Base-by-base conservation (phyloP, 345 rosid genomes). In the Brassica incana region DNA sequence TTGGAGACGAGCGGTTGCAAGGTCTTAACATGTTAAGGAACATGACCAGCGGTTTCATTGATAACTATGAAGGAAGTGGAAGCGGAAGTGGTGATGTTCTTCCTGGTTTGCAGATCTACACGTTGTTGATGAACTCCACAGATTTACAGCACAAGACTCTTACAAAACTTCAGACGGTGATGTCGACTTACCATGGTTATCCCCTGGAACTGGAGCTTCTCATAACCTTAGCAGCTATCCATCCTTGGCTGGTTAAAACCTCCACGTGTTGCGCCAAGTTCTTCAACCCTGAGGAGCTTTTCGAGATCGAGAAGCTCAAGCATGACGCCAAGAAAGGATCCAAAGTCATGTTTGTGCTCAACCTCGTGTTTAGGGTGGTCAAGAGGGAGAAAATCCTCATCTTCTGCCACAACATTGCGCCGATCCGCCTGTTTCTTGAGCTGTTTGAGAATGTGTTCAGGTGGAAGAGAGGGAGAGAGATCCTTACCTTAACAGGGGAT, bases 401-500 rank as follows among this genome's bases (percentile, higher is more conserved):
- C 20, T 94, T 94, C 69, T 94, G 98, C 87, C 98, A 94, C 87
- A 94, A 91, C 83, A 91, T 94, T 60, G 98, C 97, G 0, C 98
- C 98, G 29, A 94, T 94, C 27, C 54, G 74, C 61, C 67, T 92
- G 65, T 90, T 94, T 74, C 33, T 87, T 1, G 95, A 90, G 40
- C 76, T 94, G 64, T 94, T 94, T 20, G 88, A 94, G 82, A 84
- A 35, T 23, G 81, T 92, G 59, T 94, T 92, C 68, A 77, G 84
- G 40, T 94, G 97, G 97, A 84, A 79, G 73, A 87, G 72, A 83
- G 97, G 98, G 27, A 87, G 85, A 81, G 98, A 94, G 85, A 78
- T 92, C 43, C 73, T 89, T 75, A 83, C 90, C 63, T 87, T 94
- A 9, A 89, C 97, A 2, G 97, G 98, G 58, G 98, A 94, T 58